A percentile compares a stretch with the other conserved stretches of the same genome.
These are phyloP conservation scores for Nothophoma quercina DNA, from an alignment of 2,329 filamentous ascomycete genomes.

Conservation along the genomic window DNA sequence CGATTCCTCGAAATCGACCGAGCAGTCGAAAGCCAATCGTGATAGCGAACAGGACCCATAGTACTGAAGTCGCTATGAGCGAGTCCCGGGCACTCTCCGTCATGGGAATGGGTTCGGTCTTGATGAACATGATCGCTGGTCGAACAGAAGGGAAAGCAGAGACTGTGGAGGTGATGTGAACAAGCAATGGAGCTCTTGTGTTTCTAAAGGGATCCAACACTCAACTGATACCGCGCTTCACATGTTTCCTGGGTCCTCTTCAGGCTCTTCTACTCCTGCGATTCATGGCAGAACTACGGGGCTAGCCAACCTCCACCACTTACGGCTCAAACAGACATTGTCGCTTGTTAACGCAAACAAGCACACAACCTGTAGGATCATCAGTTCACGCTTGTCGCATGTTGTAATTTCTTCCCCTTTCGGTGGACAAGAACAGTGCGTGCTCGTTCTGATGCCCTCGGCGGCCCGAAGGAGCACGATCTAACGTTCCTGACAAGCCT, in stretches of 20 bases:
- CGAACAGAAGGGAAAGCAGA: conserved; percentile 7
- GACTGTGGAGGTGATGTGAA: conserved; percentile 4
- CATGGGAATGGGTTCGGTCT: conserved; percentile 23
- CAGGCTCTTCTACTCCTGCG: conserved; percentile 10
- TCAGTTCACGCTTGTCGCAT: background rate
- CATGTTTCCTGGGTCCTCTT: conserved; percentile 2
- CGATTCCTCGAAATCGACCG: conserved; percentile 27
- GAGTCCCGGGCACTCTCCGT: conserved; percentile 26
- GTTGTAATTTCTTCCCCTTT: conserved; percentile 7
- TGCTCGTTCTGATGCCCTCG: conserved; percentile 10
- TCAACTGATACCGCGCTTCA: conserved; percentile 6
- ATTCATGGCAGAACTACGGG: conserved; percentile 3
- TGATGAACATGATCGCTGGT: conserved; percentile 16
- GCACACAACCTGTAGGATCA: background rate
- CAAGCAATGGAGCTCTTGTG: conserved; percentile 1
- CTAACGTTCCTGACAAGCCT: conserved; percentile 1
- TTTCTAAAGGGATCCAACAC: background rate
- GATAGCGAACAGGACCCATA: conserved; percentile 27
- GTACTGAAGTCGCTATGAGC: conserved; percentile 27
- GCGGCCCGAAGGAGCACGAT: conserved; percentile 6
- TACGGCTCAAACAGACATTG: background rate
- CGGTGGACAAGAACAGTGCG: background rate
- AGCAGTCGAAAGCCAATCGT: conserved; percentile 22
- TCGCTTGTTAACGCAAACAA: conserved; percentile 1
- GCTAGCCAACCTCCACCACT: background rate